Conservation (phyloP, 352 stramenopile genomes). For the Phytopythium chamaehyphon region DNA sequence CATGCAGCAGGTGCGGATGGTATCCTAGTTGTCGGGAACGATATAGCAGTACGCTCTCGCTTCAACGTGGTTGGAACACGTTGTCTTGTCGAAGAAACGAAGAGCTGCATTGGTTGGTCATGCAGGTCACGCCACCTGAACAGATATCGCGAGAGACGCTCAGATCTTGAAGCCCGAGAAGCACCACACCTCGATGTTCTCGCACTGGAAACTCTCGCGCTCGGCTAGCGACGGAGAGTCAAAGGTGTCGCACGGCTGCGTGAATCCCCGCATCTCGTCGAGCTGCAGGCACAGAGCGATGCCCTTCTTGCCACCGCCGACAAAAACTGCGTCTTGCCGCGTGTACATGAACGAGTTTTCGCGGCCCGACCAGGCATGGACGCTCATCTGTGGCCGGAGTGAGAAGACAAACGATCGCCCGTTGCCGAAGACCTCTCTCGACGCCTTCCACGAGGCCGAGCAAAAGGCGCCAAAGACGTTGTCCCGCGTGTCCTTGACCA, state of each 20-base stretch:
- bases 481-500: constrained; percentile 62
- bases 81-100: too few relatives aligned
- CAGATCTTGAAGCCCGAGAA: constrained; percentile 68
- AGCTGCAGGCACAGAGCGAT: constrained; percentile 69
- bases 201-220: constrained; percentile 49
- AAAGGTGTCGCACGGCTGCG: constrained; percentile 58
- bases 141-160: not conserved
- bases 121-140: too few relatives aligned
- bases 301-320: constrained; percentile 60
- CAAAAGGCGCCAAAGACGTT: constrained; percentile 78
- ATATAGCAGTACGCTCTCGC: too few relatives aligned
- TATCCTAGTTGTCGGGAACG: too few relatives aligned
- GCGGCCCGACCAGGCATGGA: constrained; percentile 55
- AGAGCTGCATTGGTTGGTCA: too few relatives aligned
- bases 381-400: constrained; percentile 47
- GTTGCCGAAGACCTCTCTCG: constrained; percentile 60
- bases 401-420: constrained; percentile 73
- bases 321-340: constrained; percentile 45
- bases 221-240: constrained; percentile 49
- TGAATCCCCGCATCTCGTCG: constrained; percentile 70
- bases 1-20: too few relatives aligned
- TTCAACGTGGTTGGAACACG: too few relatives aligned
- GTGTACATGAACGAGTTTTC: constrained; percentile 76
- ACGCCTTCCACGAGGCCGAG: constrained; percentile 55
- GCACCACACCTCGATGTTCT: constrained; percentile 66